Base-by-base conservation (phyloP, 352 stramenopile genomes). In the Lagenidium sp. region DNA sequence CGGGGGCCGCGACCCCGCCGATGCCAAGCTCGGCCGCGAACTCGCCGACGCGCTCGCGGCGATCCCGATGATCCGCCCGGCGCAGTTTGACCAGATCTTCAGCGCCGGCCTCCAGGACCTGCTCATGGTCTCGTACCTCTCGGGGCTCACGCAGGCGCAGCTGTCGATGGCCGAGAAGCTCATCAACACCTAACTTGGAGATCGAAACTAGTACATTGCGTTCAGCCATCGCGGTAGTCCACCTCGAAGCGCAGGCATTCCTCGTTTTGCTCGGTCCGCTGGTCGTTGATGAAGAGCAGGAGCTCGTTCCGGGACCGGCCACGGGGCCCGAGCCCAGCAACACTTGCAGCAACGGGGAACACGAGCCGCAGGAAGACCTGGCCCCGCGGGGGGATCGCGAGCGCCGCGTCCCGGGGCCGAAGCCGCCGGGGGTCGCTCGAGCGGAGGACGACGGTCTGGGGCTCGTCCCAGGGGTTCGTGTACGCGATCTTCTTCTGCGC, bases 61-160 rank as follows among this genome's bases (percentile, higher is more conserved):
- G 36, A 94, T 98, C 39, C 95, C 96, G 19, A 72, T 94, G 46
- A 95, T 98, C 48, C 73, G 83, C 39, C 71, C 82, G 21, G 93
- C 97, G 54, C 82, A 96, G 51, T 98, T 98, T 63, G 93, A 98
- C 69, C 93, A 96, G 50, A 85, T 98, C 42, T 98, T 98, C 67
- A 94, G 93, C 64, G 91, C 88, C 57, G 95, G 95, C 16, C 65
- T 98, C 57, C 95, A 98, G 73, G 96, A 99, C 70, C 78, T 99
- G 44, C 79, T 99, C 50, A 98, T 99, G 95, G 94, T 98, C 19
- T 97, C 88, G 47, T 98, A 98, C 70, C 84, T 98, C 55, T 96
- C 87, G 45, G 96, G 95, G 47, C 80, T 99, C 52, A 98, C 96
- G 39, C 85, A 97, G 74, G 97, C 95, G 48, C 95, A 99, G 73